Evolutionary conservation across 805 yeast species (phyloP).

Genomic region (Metschnikowia koreensis): DNA sequence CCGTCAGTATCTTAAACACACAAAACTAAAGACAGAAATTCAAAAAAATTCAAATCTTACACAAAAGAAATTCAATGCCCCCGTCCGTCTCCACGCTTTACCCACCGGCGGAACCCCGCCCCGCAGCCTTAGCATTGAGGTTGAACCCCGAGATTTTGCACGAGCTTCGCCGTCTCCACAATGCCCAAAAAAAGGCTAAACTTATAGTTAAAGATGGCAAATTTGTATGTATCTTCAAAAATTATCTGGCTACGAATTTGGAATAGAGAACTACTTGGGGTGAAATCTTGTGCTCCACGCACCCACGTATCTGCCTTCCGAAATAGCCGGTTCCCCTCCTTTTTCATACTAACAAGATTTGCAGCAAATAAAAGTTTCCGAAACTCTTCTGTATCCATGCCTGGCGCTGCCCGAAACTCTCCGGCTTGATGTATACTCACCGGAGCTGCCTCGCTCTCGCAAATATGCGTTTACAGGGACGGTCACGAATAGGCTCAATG

Average conservation of each 20-base stretch:
- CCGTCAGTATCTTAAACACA: not conserved
- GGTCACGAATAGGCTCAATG: conserved; percentile 29
- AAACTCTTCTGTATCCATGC: conserved; percentile 32
- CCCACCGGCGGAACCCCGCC: conserved; percentile 18
- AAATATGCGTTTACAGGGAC: conserved; percentile 29
- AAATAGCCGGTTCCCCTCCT: not conserved
- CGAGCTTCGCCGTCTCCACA: conserved; percentile 23
- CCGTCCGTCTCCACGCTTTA: conserved; percentile 16
- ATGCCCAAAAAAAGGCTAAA: conserved; percentile 23
- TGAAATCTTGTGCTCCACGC: not conserved
- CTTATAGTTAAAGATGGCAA: conserved; percentile 38
- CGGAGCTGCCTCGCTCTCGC: conserved; percentile 7
- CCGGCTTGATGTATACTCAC: conserved; percentile 35
- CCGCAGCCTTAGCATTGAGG: conserved; percentile 29
- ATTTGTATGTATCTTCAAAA: conserved; percentile 24
- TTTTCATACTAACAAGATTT: conserved; percentile 20
- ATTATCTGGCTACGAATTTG: not conserved
- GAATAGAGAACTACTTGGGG: no score
- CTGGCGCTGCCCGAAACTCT: conserved; percentile 32
- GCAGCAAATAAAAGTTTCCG: conserved; percentile 30
- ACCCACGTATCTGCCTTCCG: not conserved
- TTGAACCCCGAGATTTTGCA: conserved; percentile 27
- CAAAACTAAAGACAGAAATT: not conserved
- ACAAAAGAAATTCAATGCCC: conserved; percentile 6
- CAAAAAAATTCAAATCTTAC: not conserved